phyloP scores from a whole-genome alignment of 345 rosid genomes.

The Salix purpurea region DNA sequence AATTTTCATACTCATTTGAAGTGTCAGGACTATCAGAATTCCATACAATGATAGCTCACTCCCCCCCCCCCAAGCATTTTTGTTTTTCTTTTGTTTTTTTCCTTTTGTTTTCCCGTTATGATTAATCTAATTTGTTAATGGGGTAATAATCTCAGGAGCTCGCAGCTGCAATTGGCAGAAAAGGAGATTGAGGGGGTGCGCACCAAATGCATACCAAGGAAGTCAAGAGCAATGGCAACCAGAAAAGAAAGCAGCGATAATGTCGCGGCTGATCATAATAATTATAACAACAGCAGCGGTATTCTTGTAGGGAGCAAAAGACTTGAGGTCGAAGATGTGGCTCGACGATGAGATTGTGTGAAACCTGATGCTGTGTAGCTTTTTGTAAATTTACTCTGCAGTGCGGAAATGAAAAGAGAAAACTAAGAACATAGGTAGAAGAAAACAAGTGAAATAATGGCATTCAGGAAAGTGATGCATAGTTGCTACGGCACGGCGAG shows the following conservation, averaged over 20 bases:
- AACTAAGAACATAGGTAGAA: not conserved
- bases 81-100: not conserved
- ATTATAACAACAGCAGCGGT: not conserved
- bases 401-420: not conserved
- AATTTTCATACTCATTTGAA: not conserved
- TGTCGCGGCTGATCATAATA: not conserved
- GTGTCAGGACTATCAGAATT: too few relatives aligned
- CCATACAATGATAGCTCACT: not conserved
- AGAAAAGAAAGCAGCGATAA: conserved; percentile 26
- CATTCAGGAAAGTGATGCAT: not conserved
- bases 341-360: not conserved
- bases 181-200: conserved; percentile 35
- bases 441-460: not conserved
- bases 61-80: not conserved
- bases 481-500: not conserved
- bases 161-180: conserved; percentile 35
- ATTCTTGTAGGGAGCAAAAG: conserved; percentile 4
- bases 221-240: conserved; percentile 25
- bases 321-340: conserved; percentile 1
- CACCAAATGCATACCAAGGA: conserved; percentile 50
- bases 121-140: not conserved
- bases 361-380: not conserved
- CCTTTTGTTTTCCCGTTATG: not conserved
- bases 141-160: conserved; percentile 33
- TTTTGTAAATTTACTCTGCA: conserved; percentile 1